phyloP scores from a whole-genome alignment of 2,329 filamentous ascomycete genomes.

The Parastagonospora avenae region DNA sequence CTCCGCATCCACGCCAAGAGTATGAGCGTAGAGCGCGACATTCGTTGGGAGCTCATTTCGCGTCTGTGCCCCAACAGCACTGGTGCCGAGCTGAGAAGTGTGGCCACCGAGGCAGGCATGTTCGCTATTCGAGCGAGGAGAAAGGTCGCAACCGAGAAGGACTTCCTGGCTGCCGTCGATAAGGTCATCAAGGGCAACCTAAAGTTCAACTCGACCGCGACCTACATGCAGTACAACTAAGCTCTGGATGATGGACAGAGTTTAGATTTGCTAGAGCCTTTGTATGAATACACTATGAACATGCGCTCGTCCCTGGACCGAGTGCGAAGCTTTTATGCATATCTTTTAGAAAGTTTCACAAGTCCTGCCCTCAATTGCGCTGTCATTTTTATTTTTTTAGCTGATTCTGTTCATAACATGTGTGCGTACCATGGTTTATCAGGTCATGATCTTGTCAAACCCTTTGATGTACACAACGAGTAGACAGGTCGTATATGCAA shows the following conservation, averaged over 20 bases:
- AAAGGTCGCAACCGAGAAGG: conserved; percentile 99
- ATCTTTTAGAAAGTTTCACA: too few relatives aligned
- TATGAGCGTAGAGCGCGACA: conserved; percentile 98
- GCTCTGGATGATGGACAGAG: too few relatives aligned
- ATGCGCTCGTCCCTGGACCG: too few relatives aligned
- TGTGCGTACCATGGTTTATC: too few relatives aligned
- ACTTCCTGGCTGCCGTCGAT: conserved; percentile 96
- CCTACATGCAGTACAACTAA: conserved; percentile 99
- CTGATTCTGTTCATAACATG: too few relatives aligned
- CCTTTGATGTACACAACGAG: too few relatives aligned
- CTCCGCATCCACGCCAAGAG: conserved; percentile 98
- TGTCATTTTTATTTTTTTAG: too few relatives aligned
- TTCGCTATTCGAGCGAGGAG: conserved; percentile 92
- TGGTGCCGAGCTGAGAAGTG: conserved; percentile 92
- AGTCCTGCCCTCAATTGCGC: too few relatives aligned
- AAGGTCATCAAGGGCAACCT: conserved; percentile 99
- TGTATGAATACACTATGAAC: neutral
- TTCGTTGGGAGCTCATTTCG: conserved; percentile 98
- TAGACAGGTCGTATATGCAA: neutral
- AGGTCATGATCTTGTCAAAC: too few relatives aligned
- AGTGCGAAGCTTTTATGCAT: too few relatives aligned
- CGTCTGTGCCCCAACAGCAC: conserved; percentile 96
- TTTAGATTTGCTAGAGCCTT: neutral
- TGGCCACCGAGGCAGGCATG: conserved; percentile 98
- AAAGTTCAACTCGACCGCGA: conserved; percentile 98